Evolutionary conservation across 257 asterid species (phyloP), one percentile per base, ranked within the genome.

Genomic region (Solanum ahanhuiri): DNA sequence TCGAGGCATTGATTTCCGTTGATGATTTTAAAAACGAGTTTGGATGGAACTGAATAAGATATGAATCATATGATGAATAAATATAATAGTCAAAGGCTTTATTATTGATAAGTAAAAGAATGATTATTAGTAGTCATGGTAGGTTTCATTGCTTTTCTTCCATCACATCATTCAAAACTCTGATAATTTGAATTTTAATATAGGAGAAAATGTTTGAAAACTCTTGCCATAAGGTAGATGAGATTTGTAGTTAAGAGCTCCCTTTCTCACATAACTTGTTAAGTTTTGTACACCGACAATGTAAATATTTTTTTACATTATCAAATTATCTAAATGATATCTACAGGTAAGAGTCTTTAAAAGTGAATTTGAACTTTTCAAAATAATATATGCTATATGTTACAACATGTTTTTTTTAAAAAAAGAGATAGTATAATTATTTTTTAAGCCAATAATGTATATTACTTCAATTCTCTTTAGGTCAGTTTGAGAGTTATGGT

Each of bases 1-100:
- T 87, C 10, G 92, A 91, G 72, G 33, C 86, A 31, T 84, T 88
- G 25, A 67, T 87, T 87, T 87, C 34, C 1, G 0, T 87, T n/a
- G 87, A 90, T 83, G 94, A 91, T 87, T 86, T 91, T 14, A 23
- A 60, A 63, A 23, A 63, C 0, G 7, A 23, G 3, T 15, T 11
- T 25, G 71, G 2, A 23, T 2, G 71, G 2, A 64, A 64, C 4
- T 64, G 18, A 64, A 64, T 4, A 64, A 11, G 8, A 64, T 23
- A 23, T n/a, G n/a, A n/a, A n/a, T n/a, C n/a, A n/a, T n/a, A n/a
- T 64, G 9, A 4, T 9, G 2, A 64, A 23, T 5, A 30, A 11
- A 64, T 64, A 64, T 23, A 64, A 23, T 4, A 12, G 18, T 64
- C 17, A 64, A 64, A 23, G 33, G 3, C 33, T 12, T 64, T 64